These are phyloP conservation scores for Sugiyamaella grinbergsii DNA, from an alignment of 1,139 yeast species.

Conservation along the genomic window DNA sequence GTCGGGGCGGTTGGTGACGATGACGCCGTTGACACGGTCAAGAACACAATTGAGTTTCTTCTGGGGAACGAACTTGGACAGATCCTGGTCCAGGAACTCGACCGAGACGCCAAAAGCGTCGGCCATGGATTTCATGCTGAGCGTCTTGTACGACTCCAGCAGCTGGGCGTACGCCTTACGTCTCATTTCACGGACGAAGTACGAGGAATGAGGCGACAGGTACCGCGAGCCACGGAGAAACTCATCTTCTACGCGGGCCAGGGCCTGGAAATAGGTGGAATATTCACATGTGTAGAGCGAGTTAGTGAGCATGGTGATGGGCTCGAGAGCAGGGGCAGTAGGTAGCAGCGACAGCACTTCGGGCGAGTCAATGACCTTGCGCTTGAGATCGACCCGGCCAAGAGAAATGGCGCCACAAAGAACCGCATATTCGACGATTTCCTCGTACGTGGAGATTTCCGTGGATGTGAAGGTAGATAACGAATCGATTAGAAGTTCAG, in stretches of 20 bases:
- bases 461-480: slow-evolving; percentile 96
- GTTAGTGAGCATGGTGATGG: slow-evolving; percentile 81
- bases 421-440: slow-evolving; percentile 85
- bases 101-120: slow-evolving; percentile 84
- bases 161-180: slow-evolving; percentile 94
- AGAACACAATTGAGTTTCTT: slow-evolving; percentile 93
- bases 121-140: slow-evolving; percentile 91
- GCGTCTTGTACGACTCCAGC: slow-evolving; percentile 88
- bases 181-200: slow-evolving; percentile 87
- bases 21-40: slow-evolving; percentile 92
- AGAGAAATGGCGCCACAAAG: slow-evolving; percentile 82
- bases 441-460: slow-evolving; percentile 86
- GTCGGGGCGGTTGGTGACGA: slow-evolving; percentile 95
- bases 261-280: slow-evolving; percentile 71
- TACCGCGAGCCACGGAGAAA: slow-evolving; percentile 75
- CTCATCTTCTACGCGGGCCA: slow-evolving; percentile 76
- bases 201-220: slow-evolving; percentile 76
- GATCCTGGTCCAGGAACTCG: slow-evolving; percentile 75
- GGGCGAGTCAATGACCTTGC: slow-evolving; percentile 88
- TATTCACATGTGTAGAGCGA: slow-evolving; percentile 90
- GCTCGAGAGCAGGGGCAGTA: slow-evolving; percentile 70
- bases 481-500: slow-evolving; percentile 81
- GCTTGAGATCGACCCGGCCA: slow-evolving; percentile 81
- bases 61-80: slow-evolving; percentile 88
- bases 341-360: slow-evolving; percentile 83